Evolutionary conservation across 176 grass and related monocot genomes (phyloP).

Genomic region (Carex parvula): DNA sequence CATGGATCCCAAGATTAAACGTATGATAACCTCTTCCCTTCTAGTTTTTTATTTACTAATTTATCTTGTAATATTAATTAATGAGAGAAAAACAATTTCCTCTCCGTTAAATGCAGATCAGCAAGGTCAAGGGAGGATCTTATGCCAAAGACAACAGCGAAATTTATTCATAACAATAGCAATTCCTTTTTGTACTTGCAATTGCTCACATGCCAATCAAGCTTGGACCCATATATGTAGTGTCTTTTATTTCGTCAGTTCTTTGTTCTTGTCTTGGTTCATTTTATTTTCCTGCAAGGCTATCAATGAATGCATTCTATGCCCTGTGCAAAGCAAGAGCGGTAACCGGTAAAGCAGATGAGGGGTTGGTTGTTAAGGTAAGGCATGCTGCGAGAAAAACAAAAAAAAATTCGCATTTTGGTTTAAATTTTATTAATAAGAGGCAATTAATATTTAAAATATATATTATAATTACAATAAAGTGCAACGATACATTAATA

Average conservation of each 20-base stretch:
- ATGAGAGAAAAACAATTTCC: not conserved
- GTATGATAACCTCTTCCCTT: conserved; percentile 6
- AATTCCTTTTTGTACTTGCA: not conserved
- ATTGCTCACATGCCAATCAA: not conserved
- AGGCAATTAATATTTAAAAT: not conserved
- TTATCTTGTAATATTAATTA: not conserved
- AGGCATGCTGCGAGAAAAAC: too few species aligned
- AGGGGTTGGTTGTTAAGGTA: too few species aligned
- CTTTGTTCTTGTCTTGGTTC: not conserved
- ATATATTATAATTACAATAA: not conserved
- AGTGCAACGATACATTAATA: not conserved
- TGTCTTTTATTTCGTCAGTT: too few species aligned
- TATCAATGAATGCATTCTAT: not conserved
- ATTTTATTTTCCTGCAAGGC: not conserved
- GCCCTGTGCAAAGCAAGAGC: not conserved
- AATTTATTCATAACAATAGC: not conserved
- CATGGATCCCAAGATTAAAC: conserved; percentile 36
- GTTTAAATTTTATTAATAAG: not conserved
- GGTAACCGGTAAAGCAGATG: not conserved
- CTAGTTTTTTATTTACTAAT: not conserved
- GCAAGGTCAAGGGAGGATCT: not conserved
- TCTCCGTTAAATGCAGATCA: not conserved
- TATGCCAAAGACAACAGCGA: not conserved
- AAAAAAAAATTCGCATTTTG: not conserved
- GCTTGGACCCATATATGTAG: not conserved